Evolutionary conservation across 2,329 filamentous ascomycete genomes (phyloP).

Genomic region (Chaetomiaceae sp.): DNA sequence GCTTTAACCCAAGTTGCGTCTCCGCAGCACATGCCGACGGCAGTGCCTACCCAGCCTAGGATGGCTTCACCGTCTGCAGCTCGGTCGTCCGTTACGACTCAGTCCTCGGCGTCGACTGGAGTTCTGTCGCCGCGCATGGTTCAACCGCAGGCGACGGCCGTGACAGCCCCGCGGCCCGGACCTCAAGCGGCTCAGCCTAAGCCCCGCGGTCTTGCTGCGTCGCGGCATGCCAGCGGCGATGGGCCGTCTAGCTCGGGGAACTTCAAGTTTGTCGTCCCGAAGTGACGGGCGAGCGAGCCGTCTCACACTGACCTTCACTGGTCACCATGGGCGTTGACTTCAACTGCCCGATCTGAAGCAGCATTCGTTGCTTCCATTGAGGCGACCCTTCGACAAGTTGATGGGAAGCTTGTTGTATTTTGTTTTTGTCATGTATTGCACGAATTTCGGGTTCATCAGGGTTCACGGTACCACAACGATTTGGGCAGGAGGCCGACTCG

Average conservation of each 20-base stretch:
- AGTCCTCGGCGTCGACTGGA: background rate
- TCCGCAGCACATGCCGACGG: too few species aligned
- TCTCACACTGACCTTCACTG: background rate
- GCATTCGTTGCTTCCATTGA: background rate
- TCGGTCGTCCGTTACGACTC: background rate
- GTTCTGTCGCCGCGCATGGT: too few species aligned
- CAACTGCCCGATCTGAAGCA: background rate
- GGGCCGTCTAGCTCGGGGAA: slow-evolving; percentile 10
- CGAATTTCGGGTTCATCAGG: background rate
- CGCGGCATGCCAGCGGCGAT: slow-evolving; percentile 10
- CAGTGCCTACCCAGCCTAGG: too few species aligned
- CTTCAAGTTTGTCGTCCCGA: slow-evolving; percentile 14
- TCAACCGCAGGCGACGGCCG: background rate
- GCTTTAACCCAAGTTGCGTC: too few species aligned
- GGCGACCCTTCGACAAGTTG: background rate
- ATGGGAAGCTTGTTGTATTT: background rate
- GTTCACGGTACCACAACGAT: background rate
- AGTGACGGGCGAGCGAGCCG: background rate
- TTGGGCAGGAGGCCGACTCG: background rate
- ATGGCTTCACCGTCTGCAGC: too few species aligned
- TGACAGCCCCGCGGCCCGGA: background rate
- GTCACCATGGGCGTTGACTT: background rate
- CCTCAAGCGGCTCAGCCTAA: background rate
- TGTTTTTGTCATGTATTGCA: background rate
- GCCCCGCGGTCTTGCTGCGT: slow-evolving; percentile 17